Evolutionary conservation across 2,329 filamentous ascomycete species (phyloP).

Genomic region (Colletotrichum sp.): DNA sequence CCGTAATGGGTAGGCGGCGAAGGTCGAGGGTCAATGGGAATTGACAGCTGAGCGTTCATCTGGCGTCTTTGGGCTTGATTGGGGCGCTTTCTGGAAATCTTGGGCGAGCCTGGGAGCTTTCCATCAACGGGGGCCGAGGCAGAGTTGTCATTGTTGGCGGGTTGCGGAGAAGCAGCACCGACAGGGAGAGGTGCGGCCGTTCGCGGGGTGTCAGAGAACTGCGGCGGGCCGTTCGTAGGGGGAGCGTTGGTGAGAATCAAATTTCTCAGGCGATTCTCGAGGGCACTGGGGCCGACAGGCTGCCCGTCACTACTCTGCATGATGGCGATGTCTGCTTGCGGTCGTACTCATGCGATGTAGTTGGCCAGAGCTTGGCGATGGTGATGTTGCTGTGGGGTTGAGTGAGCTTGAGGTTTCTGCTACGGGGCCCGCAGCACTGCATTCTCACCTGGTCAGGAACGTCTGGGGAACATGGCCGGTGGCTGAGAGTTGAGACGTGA

Average conservation of each 20-base stretch:
- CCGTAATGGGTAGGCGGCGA: conserved; percentile 33
- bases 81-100: conserved; percentile 51
- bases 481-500: neutral
- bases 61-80: conserved; percentile 70
- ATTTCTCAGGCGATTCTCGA: conserved; percentile 63
- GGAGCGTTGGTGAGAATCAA: conserved; percentile 63
- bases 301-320: conserved; percentile 8
- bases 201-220: conserved; percentile 10
- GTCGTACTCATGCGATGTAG: neutral
- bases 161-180: neutral
- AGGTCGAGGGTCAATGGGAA: conserved; percentile 57
- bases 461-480: neutral
- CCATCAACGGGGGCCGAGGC: conserved; percentile 32
- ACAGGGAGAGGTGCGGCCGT: conserved; percentile 1
- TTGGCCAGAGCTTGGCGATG: neutral
- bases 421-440: neutral
- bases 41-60: conserved; percentile 63
- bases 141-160: neutral
- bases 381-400: neutral
- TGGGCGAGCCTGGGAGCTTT: conserved; percentile 37
- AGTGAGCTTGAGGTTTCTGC: conserved; percentile 5
- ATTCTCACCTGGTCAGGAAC: neutral
- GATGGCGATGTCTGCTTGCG: neutral
- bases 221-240: conserved; percentile 24
- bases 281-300: conserved; percentile 39